Evolutionary conservation across 1,284 basidiomycete species (phyloP).

Genomic region (Ustilago cynodontis): DNA sequence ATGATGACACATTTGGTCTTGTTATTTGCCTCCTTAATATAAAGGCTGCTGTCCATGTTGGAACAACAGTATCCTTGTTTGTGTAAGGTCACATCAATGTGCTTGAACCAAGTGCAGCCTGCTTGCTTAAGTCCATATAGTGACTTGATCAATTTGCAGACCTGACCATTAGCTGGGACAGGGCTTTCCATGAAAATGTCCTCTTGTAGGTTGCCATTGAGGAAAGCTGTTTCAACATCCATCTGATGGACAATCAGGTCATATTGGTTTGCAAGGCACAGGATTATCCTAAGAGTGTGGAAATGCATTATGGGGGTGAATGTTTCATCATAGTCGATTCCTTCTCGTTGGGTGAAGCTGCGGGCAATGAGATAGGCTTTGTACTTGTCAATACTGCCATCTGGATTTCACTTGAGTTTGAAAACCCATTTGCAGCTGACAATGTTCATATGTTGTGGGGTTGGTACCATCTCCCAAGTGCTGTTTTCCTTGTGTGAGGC

Average conservation of each 20-base stretch:
- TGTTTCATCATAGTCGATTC: conserved; percentile 1
- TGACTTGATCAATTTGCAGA: not conserved
- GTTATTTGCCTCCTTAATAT: not conserved
- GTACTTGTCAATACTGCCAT: conserved; percentile 8
- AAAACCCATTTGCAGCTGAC: conserved; percentile 2
- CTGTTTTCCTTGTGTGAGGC: not conserved
- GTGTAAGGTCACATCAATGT: not conserved
- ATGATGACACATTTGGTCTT: not conserved
- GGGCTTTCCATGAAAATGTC: conserved; percentile 1
- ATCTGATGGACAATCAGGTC: not conserved
- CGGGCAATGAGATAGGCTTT: not conserved
- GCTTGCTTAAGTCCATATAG: conserved; percentile 7
- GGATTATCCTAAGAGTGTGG: not conserved
- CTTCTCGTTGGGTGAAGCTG: conserved; percentile 1
- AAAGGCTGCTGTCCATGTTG: not conserved
- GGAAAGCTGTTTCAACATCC: conserved; percentile 4
- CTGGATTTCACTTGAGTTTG: not conserved
- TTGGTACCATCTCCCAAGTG: not conserved
- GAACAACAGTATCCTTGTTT: not conserved
- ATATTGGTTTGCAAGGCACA: too few species aligned
- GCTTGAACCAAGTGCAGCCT: not conserved
- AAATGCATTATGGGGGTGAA: not conserved
- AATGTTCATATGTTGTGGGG: not conserved
- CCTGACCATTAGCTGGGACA: not conserved
- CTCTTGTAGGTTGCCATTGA: not conserved